Percentiles rank a stretch among this genome's conserved stretches.
Conservation (phyloP, 2,329 filamentous ascomycete species). For the Colletotrichum shisoi region DNA sequence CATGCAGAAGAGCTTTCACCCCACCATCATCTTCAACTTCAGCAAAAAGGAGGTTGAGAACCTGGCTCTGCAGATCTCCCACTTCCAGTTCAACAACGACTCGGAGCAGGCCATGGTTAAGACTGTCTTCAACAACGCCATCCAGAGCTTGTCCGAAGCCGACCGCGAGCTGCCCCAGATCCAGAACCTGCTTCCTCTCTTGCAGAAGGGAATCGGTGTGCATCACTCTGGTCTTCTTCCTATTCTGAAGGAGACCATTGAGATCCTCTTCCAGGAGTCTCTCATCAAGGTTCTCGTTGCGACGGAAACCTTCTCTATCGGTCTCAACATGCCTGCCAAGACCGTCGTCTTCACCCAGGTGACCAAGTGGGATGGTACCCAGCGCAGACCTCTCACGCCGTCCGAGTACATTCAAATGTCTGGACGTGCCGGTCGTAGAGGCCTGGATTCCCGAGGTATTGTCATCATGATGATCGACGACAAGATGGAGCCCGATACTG, state of each 20-base stretch:
- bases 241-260: slow-evolving; percentile 97
- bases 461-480: slow-evolving; percentile 99
- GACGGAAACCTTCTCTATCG: slow-evolving; percentile 98
- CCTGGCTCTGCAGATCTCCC: slow-evolving; percentile 85
- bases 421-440: slow-evolving; percentile 92
- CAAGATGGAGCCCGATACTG: slow-evolving; percentile 92
- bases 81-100: slow-evolving; percentile 92
- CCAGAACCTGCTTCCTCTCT: slow-evolving; percentile 83
- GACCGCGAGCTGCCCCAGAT: slow-evolving; percentile 91
- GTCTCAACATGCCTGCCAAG: slow-evolving; percentile 98
- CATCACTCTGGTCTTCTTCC: slow-evolving; percentile 96
- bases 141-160: slow-evolving; percentile 90
- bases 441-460: slow-evolving; percentile 95
- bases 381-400: slow-evolving; percentile 83
- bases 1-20: slow-evolving; percentile 95
- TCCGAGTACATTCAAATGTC: slow-evolving; percentile 99
- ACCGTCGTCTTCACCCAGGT: slow-evolving; percentile 99
- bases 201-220: slow-evolving; percentile 92
- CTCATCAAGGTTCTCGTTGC: slow-evolving; percentile 98
- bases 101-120: slow-evolving; percentile 93
- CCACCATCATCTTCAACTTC: slow-evolving; percentile 99
- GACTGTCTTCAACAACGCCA: slow-evolving; percentile 92
- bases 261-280: slow-evolving; percentile 98
- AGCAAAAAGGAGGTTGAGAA: slow-evolving; percentile 97
- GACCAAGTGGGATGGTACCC: slow-evolving; percentile 88